Conservation (phyloP, 2,329 filamentous ascomycete genomes). For the Diaporthe amygdali region DNA sequence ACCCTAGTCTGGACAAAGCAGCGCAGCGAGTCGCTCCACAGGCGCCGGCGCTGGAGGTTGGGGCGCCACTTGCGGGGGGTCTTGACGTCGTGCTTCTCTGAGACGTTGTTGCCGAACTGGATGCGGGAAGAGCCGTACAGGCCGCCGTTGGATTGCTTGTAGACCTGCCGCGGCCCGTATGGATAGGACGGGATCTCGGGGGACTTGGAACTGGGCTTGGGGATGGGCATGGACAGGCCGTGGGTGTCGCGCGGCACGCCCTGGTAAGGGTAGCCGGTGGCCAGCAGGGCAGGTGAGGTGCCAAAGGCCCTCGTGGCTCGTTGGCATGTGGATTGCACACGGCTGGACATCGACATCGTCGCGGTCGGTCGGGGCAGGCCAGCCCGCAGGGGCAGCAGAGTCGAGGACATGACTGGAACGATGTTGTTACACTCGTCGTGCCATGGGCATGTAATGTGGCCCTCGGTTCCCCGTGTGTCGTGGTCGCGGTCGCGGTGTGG, state of each 20-base stretch:
- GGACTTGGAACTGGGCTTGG: slow-evolving; percentile 46
- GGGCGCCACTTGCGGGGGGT: slow-evolving; percentile 76
- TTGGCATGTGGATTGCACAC: background rate
- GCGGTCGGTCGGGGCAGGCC: slow-evolving; percentile 19
- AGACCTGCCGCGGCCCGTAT: slow-evolving; percentile 70
- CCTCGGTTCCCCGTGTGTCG: background rate
- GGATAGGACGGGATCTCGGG: slow-evolving; percentile 68
- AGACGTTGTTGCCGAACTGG: slow-evolving; percentile 81
- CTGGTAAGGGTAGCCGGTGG: slow-evolving; percentile 26
- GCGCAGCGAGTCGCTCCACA: slow-evolving; percentile 68
- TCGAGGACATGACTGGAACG: slow-evolving; percentile 16
- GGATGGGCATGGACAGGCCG: slow-evolving; percentile 43
- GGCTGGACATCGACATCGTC: background rate
- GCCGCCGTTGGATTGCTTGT: slow-evolving; percentile 81
- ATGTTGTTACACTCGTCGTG: background rate
- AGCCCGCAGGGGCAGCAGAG: slow-evolving; percentile 16
- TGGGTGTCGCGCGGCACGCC: slow-evolving; percentile 21
- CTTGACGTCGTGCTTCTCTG: slow-evolving; percentile 70
- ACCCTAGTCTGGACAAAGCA: slow-evolving; percentile 71
- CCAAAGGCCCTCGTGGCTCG: slow-evolving; percentile 36
- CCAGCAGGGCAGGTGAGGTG: slow-evolving; percentile 39
- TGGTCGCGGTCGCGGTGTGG: background rate
- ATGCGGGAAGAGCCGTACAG: slow-evolving; percentile 75
- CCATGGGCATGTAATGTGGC: background rate
- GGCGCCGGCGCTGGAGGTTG: slow-evolving; percentile 72